phyloP scores from a whole-genome alignment of 257 asterid genomes.

The Solanum neorickii region DNA sequence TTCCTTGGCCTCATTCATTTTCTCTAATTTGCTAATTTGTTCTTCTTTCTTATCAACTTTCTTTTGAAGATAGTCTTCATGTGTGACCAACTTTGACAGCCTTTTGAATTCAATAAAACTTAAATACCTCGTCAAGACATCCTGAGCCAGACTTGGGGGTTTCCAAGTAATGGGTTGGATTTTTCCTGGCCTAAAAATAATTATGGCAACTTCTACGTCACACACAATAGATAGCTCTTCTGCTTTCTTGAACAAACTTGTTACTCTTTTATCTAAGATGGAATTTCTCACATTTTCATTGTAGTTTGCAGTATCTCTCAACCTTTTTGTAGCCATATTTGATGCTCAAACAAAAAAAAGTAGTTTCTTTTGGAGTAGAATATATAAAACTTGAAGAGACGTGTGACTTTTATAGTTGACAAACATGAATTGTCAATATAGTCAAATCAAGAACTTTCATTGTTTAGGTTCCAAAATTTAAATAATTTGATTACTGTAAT shows the following conservation, averaged over 20 bases:
- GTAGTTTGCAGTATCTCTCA: not conserved
- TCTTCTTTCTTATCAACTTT: not conserved
- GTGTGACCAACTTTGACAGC: constrained; percentile 2
- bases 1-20: not conserved
- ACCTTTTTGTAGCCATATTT: constrained; percentile 21
- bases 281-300: constrained; percentile 14
- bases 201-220: not conserved
- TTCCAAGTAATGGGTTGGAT: not conserved
- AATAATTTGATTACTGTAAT: not conserved
- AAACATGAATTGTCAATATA: not conserved
- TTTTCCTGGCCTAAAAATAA: not conserved
- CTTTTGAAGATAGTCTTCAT: constrained; percentile 16
- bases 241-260: not conserved
- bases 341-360: not conserved
- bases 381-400: not conserved
- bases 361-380: not conserved
- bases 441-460: not conserved
- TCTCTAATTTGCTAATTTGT: not conserved
- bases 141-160: not conserved
- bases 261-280: not conserved
- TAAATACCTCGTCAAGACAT: not conserved
- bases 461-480: not conserved
- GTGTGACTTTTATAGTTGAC: not conserved
- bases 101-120: constrained; percentile 5
- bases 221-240: not conserved